Evolutionary conservation across 1,284 basidiomycete species (phyloP).

Genomic region (Tylopilus sp.): DNA sequence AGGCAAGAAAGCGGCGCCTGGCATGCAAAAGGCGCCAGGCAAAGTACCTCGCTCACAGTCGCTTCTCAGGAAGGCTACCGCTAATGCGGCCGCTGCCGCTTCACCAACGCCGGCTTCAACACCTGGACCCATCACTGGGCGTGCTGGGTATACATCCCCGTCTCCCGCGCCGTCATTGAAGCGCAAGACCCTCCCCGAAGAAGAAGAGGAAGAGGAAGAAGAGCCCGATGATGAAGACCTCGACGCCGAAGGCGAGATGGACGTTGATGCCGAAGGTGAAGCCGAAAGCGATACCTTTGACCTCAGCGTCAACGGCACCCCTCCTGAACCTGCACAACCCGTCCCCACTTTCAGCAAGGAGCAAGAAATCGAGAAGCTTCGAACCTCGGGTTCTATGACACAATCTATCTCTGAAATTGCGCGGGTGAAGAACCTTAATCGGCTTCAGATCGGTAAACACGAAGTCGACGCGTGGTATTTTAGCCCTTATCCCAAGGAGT

Average conservation of each 20-base stretch:
- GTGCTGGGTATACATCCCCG: slow-evolving; percentile 52
- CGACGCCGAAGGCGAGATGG: slow-evolving; percentile 52
- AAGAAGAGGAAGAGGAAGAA: slow-evolving; percentile 53
- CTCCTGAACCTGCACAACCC: slow-evolving; percentile 43
- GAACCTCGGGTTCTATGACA: slow-evolving; percentile 98
- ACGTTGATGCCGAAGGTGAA: slow-evolving; percentile 47
- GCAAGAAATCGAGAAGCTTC: slow-evolving; percentile 97
- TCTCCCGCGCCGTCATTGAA: slow-evolving; percentile 57
- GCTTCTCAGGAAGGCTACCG: slow-evolving; percentile 72
- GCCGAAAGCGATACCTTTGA: slow-evolving; percentile 57
- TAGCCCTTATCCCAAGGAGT: slow-evolving; percentile 97
- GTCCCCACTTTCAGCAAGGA: slow-evolving; percentile 80
- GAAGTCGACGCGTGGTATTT: slow-evolving; percentile 99
- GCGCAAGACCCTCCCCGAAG: slow-evolving; percentile 55
- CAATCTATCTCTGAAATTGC: slow-evolving; percentile 97
- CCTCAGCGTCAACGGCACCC: slow-evolving; percentile 43
- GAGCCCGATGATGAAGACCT: slow-evolving; percentile 52
- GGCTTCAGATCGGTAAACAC: slow-evolving; percentile 92
- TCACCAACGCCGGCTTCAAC: slow-evolving; percentile 50
- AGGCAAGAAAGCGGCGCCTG: slow-evolving; percentile 49
- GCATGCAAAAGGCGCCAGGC: slow-evolving; percentile 52
- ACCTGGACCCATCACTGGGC: slow-evolving; percentile 41
- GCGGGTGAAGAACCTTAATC: slow-evolving; percentile 97
- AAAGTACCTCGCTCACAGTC: slow-evolving; percentile 57
- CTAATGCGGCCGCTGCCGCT: slow-evolving; percentile 58